These are phyloP conservation scores for Coniochaeta sp. DNA, from an alignment of 2,329 filamentous ascomycete species.

Conservation along the genomic window DNA sequence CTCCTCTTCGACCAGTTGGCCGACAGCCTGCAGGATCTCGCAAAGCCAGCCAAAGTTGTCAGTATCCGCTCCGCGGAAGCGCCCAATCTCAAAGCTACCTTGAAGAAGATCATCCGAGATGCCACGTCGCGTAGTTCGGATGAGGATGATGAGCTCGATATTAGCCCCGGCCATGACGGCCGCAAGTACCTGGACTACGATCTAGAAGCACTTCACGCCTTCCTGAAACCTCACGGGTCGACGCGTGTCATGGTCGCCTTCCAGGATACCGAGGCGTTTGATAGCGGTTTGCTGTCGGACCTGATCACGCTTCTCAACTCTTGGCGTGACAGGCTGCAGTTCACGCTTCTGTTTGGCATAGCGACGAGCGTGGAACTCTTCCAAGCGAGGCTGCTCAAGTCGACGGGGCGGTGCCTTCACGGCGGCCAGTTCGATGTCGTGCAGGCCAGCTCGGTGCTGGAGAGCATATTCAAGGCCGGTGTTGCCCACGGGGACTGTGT, in stretches of 20 bases:
- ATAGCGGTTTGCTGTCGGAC: constrained; percentile 63
- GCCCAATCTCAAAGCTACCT: constrained; percentile 62
- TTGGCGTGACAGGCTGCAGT: constrained; percentile 70
- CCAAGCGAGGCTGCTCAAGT: constrained; percentile 64
- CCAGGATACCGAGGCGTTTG: constrained; percentile 78
- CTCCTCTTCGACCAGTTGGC: constrained; percentile 66
- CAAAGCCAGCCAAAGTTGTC: constrained; percentile 49
- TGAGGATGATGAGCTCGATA: constrained; percentile 44
- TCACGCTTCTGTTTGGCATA: constrained; percentile 70
- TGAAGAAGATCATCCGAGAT: constrained; percentile 68
- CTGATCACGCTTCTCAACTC: constrained; percentile 51
- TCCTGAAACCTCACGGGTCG: constrained; percentile 43
- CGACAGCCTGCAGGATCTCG: constrained; percentile 36
- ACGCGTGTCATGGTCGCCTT: constrained; percentile 63
- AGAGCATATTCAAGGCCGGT: constrained; percentile 61
- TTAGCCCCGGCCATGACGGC: constrained; percentile 34
- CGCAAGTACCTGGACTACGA: constrained; percentile 71
- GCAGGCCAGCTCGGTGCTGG: constrained; percentile 62
- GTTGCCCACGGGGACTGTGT: constrained; percentile 49
- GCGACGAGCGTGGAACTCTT: constrained; percentile 77
- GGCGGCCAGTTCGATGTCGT: constrained; percentile 73
- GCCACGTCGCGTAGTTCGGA: constrained; percentile 39
- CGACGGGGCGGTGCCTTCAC: constrained; percentile 57
- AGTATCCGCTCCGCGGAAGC: constrained; percentile 62
- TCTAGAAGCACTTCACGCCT: constrained; percentile 60